Conservation (phyloP, 768 basidiomycete genomes). For the Calocybe gangraenosa region DNA sequence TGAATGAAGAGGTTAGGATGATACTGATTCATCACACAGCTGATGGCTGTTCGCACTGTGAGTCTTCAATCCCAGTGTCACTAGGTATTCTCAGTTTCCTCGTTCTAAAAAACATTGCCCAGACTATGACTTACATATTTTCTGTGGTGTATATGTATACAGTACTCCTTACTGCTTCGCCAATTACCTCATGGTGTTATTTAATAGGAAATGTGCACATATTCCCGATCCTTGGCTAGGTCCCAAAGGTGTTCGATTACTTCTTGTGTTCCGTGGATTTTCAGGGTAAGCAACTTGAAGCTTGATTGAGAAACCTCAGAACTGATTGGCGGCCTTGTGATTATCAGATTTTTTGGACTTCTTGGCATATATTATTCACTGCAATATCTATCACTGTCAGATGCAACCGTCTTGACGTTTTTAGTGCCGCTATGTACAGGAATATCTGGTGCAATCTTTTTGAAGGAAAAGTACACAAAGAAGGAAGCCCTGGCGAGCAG, state of each 20-base stretch:
- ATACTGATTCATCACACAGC: conserved; percentile 21
- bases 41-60: conserved; percentile 61
- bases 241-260: conserved; percentile 59
- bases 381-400: conserved; percentile 72
- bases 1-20: neutral
- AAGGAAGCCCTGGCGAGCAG: conserved; percentile 50
- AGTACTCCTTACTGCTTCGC: neutral
- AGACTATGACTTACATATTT: conserved; percentile 51
- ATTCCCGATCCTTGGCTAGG: conserved; percentile 58
- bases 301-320: neutral
- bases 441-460: conserved; percentile 54
- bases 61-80: conserved; percentile 9
- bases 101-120: neutral
- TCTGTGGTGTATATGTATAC: conserved; percentile 48
- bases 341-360: conserved; percentile 52
- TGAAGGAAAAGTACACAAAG: conserved; percentile 55
- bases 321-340: neutral
- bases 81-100: neutral
- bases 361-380: conserved; percentile 61
- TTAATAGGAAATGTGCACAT: conserved; percentile 32
- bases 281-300: conserved; percentile 43
- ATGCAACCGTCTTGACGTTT: conserved; percentile 76
- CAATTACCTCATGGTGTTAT: neutral
- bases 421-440: conserved; percentile 64
- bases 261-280: conserved; percentile 57